phyloP scores from a whole-genome alignment of 176 grass and related monocot species.

The Paspalum vaginatum region DNA sequence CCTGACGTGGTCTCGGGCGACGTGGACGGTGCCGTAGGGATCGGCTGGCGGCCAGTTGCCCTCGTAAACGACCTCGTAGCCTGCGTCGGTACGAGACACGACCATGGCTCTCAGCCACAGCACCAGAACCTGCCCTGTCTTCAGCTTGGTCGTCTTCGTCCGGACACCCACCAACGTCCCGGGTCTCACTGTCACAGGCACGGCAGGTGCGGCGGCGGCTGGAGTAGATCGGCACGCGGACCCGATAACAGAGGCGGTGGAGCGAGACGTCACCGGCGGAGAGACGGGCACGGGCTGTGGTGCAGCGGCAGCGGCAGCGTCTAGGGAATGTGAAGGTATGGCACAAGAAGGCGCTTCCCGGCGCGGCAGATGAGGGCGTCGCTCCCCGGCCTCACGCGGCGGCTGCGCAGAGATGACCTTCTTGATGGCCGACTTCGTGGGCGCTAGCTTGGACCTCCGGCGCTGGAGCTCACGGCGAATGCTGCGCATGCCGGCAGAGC shows the following conservation, averaged over 20 bases:
- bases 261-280: too few species aligned
- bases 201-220: not conserved
- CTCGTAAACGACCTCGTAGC: conserved; percentile 23
- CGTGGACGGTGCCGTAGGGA: not conserved
- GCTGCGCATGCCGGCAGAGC: not conserved
- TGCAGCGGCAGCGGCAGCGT: not conserved
- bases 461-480: conserved; percentile 5
- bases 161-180: not conserved
- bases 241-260: not conserved
- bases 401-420: not conserved
- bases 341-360: too few species aligned
- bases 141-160: not conserved
- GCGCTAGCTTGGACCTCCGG: not conserved
- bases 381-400: not conserved
- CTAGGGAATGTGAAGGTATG: not conserved
- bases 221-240: not conserved
- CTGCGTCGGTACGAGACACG: not conserved
- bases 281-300: not conserved
- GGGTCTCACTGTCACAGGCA: not conserved
- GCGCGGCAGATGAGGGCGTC: not conserved
- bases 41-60: not conserved
- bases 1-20: not conserved
- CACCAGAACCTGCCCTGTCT: not conserved
- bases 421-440: not conserved
- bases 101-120: conserved; percentile 8